These are phyloP conservation scores for Edhazardia aedis DNA, from an alignment of 371 early-diverging fungal species.

Conservation along the genomic window DNA sequence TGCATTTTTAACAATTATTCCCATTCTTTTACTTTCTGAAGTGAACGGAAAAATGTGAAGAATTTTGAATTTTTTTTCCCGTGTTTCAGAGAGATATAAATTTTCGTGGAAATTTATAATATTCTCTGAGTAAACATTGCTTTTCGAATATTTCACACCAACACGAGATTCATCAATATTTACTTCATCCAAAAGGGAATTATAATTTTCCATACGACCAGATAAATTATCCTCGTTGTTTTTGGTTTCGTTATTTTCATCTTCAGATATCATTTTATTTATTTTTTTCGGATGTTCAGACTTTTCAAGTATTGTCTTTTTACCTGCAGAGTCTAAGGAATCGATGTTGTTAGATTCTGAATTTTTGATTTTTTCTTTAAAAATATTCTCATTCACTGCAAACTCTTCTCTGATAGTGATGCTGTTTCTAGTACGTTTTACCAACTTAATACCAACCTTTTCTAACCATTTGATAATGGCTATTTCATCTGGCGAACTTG, in stretches of 20 bases:
- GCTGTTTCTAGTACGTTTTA: constrained; percentile 49
- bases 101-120: too few species aligned
- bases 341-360: too few species aligned
- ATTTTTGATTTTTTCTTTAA: not conserved
- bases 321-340: too few species aligned
- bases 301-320: too few species aligned
- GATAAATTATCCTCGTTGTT: not conserved
- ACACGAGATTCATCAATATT: not conserved
- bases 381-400: constrained; percentile 3
- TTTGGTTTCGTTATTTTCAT: too few species aligned
- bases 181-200: not conserved
- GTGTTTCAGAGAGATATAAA: too few species aligned
- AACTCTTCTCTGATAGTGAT: constrained; percentile 15
- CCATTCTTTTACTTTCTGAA: constrained; percentile 91
- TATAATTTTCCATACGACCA: too few species aligned
- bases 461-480: constrained; percentile 90
- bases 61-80: constrained; percentile 51
- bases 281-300: not conserved
- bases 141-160: too few species aligned
- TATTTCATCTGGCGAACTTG: constrained; percentile 94
- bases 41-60: constrained; percentile 84
- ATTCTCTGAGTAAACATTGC: too few species aligned
- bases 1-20: constrained; percentile 62
- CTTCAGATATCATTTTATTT: not conserved
- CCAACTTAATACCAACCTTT: constrained; percentile 60